Percentiles rank a stretch among this genome's conserved stretches.
phyloP scores from a whole-genome alignment of 148 eudicot genomes.

The Pharnaceum exiguum region DNA sequence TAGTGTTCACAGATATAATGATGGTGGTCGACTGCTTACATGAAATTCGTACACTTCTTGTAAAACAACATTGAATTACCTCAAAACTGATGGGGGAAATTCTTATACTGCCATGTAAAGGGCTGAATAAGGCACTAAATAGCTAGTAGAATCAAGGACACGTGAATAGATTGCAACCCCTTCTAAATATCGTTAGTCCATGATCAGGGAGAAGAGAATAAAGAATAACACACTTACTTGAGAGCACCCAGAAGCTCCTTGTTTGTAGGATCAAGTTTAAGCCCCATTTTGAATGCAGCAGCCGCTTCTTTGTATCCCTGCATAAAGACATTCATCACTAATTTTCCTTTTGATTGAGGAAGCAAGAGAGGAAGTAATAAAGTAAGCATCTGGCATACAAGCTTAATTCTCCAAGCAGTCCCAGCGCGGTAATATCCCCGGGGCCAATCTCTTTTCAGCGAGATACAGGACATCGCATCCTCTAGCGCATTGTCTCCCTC shows the following conservation, averaged over 20 bases:
- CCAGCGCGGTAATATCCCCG: conserved; percentile 9
- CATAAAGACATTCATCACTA: neutral
- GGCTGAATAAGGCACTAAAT: no score
- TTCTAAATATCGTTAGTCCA: no score
- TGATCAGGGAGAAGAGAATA: neutral
- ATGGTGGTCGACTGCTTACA: no score
- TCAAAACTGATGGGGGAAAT: no score
- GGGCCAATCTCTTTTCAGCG: neutral
- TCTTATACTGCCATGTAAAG: no score
- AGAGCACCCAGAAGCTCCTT: conserved; percentile 12
- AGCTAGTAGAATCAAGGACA: no score
- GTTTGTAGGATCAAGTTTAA: conserved; percentile 2
- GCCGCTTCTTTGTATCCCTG: conserved; percentile 4
- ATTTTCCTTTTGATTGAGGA: neutral
- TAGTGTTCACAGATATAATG: no score
- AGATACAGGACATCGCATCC: conserved; percentile 2
- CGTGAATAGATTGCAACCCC: no score
- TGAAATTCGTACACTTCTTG: no score
- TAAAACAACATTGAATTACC: no score
- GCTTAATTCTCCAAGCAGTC: conserved; percentile 6
- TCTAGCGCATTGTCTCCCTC: neutral
- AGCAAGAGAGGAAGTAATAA: neutral
- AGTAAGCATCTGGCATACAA: neutral
- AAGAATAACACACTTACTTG: neutral
- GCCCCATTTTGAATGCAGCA: neutral